These are phyloP conservation scores for Ophiobolus disseminans DNA, from an alignment of 2,329 filamentous ascomycete species.

Conservation along the genomic window DNA sequence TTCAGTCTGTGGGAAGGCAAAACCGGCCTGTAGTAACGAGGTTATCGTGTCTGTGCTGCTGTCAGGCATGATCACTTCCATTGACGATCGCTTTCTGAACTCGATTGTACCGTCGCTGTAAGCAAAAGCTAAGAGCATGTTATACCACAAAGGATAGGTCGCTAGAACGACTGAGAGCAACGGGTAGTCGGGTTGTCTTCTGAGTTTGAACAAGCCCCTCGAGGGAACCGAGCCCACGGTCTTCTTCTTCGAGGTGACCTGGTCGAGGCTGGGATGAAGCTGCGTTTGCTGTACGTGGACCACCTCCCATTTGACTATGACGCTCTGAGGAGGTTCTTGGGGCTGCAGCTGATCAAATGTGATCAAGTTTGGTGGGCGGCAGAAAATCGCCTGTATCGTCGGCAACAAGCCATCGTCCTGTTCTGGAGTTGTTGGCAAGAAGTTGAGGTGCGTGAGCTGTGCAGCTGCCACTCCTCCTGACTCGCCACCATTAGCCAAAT, in stretches of 20 bases:
- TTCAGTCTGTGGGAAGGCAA: constrained; percentile 70
- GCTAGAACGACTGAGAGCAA: constrained; percentile 75
- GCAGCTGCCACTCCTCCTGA: constrained; percentile 37
- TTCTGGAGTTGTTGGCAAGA: constrained; percentile 72
- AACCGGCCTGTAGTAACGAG: constrained; percentile 78
- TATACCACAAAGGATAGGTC: constrained; percentile 72
- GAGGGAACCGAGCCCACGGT: constrained; percentile 50
- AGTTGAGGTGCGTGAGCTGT: constrained; percentile 73
- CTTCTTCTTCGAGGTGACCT: constrained; percentile 71
- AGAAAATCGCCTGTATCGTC: constrained; percentile 76
- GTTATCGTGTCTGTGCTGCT: constrained; percentile 70
- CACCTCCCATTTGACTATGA: constrained; percentile 84
- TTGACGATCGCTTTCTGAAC: constrained; percentile 76
- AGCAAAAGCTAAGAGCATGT: constrained; percentile 73
- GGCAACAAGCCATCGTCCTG: constrained; percentile 65
- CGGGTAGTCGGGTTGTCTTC: constrained; percentile 70
- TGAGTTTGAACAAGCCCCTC: constrained; percentile 49
- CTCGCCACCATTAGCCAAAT: constrained; percentile 30
- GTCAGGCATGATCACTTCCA: constrained; percentile 71
- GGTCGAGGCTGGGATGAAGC: constrained; percentile 78
- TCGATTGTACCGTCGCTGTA: constrained; percentile 84
- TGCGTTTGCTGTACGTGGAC: constrained; percentile 66
- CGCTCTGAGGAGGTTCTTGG: constrained; percentile 71
- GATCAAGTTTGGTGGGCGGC: constrained; percentile 57
- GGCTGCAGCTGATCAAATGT: constrained; percentile 59